Conservation (phyloP, 2,329 filamentous ascomycete genomes). For the Chrysoporthe cubensis region DNA sequence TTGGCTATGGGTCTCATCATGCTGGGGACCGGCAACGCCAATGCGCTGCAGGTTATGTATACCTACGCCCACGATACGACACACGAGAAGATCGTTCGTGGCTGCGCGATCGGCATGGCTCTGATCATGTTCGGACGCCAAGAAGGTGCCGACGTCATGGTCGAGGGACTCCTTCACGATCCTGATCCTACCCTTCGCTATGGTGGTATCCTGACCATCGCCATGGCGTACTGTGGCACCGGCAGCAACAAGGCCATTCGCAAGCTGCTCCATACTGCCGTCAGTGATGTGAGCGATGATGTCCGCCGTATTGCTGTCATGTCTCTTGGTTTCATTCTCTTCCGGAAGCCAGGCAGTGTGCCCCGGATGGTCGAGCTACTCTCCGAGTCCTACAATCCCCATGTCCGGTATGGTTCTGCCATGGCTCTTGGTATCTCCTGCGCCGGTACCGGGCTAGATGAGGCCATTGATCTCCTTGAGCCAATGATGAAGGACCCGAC, state of each 20-base stretch:
- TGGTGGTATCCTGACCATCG: conserved; percentile 98
- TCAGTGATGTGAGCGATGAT: conserved; percentile 97
- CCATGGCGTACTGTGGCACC: conserved; percentile 94
- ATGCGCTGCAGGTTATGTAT: conserved; percentile 94
- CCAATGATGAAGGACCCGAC: conserved; percentile 99
- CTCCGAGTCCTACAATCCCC: conserved; percentile 97
- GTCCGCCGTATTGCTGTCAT: conserved; percentile 95
- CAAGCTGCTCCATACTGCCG: conserved; percentile 91
- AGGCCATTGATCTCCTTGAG: conserved; percentile 94
- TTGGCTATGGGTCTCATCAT: conserved; percentile 97
- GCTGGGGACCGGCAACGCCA: conserved; percentile 95
- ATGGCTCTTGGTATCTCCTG: conserved; percentile 99
- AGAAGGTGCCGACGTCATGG: conserved; percentile 91
- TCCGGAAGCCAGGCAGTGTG: conserved; percentile 95
- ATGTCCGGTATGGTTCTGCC: conserved; percentile 95
- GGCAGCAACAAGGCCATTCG: conserved; percentile 98
- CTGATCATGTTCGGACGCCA: conserved; percentile 98
- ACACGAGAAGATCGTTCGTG: conserved; percentile 98
- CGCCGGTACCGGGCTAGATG: conserved; percentile 91
- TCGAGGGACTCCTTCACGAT: conserved; percentile 90
- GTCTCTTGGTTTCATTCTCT: conserved; percentile 97
- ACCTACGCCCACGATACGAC: conserved; percentile 97
- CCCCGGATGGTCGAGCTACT: conserved; percentile 98
- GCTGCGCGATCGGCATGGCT: conserved; percentile 94
- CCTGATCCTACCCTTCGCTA: conserved; percentile 93